phyloP scores from a whole-genome alignment of 257 asterid genomes.

The Solanum chmielewskii region DNA sequence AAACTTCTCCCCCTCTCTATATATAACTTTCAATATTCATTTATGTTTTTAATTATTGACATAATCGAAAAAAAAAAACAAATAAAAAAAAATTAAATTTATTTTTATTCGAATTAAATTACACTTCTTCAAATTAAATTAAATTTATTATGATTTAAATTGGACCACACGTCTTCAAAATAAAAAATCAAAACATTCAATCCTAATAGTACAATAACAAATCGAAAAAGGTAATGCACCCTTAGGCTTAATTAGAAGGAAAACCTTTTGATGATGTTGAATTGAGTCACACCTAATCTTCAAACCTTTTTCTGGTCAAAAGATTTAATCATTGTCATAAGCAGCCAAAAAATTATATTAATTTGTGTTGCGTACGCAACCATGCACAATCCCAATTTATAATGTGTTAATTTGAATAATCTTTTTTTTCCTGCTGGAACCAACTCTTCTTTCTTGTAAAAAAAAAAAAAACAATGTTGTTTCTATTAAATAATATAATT shows the following conservation, averaged over 20 bases:
- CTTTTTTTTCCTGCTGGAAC: neutral
- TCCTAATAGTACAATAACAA: no score
- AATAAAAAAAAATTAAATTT: no score
- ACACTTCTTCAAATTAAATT: no score
- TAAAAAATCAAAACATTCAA: no score
- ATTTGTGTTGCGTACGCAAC: neutral
- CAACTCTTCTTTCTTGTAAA: neutral
- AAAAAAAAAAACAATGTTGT: neutral
- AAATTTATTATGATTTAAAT: no score
- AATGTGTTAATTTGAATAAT: neutral
- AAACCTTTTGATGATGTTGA: neutral
- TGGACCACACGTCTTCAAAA: no score
- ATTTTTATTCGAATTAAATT: no score
- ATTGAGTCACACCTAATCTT: neutral
- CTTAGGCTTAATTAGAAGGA: neutral
- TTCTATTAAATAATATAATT: neutral
- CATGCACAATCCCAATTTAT: neutral
- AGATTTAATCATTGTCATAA: neutral
- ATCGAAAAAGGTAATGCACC: neutral
- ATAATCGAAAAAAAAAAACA: no score
- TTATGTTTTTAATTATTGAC: no score
- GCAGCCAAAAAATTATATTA: neutral
- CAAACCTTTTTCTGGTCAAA: neutral
- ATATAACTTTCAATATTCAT: no score
- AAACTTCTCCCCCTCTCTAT: no score